Evolutionary conservation across 768 basidiomycete genomes (phyloP).

Genomic region (Tulasnella sp.): DNA sequence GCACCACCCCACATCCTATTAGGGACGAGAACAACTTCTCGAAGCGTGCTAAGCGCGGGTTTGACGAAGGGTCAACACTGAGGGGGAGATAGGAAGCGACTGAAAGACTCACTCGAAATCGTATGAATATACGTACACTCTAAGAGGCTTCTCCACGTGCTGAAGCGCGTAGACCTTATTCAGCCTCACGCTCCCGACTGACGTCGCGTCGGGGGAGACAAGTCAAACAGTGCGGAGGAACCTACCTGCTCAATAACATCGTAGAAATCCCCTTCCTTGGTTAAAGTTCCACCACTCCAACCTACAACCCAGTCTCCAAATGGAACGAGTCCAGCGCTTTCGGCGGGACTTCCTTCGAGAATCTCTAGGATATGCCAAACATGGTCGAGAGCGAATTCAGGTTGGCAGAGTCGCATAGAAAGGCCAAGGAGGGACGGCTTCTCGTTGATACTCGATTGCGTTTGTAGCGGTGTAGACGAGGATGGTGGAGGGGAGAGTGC

Average conservation of each 20-base stretch:
- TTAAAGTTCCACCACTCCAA: slow-evolving; percentile 88
- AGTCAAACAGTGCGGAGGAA: slow-evolving; percentile 14
- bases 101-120: slow-evolving; percentile 91
- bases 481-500: slow-evolving; percentile 31
- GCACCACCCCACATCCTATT: slow-evolving; percentile 98
- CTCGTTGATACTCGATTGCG: slow-evolving; percentile 20
- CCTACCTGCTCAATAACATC: slow-evolving; percentile 85
- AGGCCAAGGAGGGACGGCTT: slow-evolving; percentile 85
- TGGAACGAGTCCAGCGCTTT: slow-evolving; percentile 91
- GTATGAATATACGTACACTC: slow-evolving; percentile 93
- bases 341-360: slow-evolving; percentile 89
- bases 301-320: slow-evolving; percentile 73
- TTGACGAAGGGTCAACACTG: too few species aligned
- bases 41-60: slow-evolving; percentile 83
- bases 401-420: slow-evolving; percentile 87
- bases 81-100: too few species aligned
- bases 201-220: too few species aligned
- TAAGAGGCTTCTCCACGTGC: slow-evolving; percentile 89
- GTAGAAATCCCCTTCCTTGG: slow-evolving; percentile 92
- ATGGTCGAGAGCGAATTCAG: slow-evolving; percentile 76
- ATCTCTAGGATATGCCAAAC: slow-evolving; percentile 99
- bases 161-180: slow-evolving; percentile 30
- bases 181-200: slow-evolving; percentile 11
- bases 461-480: slow-evolving; percentile 29
- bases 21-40: slow-evolving; percentile 90